Base-by-base conservation (phyloP, 805 yeast species). In the Spencermartinsiella europaea region DNA sequence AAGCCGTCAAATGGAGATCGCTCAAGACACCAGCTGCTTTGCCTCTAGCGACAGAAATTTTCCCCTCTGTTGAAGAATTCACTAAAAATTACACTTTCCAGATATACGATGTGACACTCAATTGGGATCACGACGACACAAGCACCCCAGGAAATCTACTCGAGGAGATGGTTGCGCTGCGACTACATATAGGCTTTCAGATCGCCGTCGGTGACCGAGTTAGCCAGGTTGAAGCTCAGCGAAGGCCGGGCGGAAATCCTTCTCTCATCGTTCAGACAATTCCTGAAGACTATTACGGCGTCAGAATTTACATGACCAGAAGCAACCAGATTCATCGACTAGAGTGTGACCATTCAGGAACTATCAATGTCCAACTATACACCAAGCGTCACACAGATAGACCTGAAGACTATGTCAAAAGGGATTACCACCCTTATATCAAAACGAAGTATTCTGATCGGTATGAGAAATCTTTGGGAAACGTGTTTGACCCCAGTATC, bases 21-120 rank as follows among this genome's bases (percentile, higher is more conserved):
- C 72, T 95, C 44, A 83, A 89, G 12, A 80, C 96, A 0, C 99
- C 99, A 0, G 97, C 98, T 0, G 83, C 95, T 4, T 69, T 93
- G 21, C 99, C 99, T 0, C 69, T 86, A 0, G 80, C 88, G 1
- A 80, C 95, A 0, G 78, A 84, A 1, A 73, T 83, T 7, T 90
- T 90, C 57, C 97, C 98, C 0, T 64, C 82, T 0, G 67, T 72
- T 10, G 70, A 72, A 3, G 89, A 86, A 47, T 81, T 90, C 61
- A 79, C 82, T 40, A 72, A 73, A 2, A 81, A 85, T 51, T 91
- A 81, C 63, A 79, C 85, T 1, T 82, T 87, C 56, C 85, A 90
- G 55, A 81, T 83, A n/a, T 95, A 93, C 61, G 85, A 85, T 21
- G 83, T 89, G 1, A 71, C 83, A 4, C 59, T 86, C 36, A 83